Conservation (phyloP, 768 basidiomycete species). For the Melanogaster broomeanus region DNA sequence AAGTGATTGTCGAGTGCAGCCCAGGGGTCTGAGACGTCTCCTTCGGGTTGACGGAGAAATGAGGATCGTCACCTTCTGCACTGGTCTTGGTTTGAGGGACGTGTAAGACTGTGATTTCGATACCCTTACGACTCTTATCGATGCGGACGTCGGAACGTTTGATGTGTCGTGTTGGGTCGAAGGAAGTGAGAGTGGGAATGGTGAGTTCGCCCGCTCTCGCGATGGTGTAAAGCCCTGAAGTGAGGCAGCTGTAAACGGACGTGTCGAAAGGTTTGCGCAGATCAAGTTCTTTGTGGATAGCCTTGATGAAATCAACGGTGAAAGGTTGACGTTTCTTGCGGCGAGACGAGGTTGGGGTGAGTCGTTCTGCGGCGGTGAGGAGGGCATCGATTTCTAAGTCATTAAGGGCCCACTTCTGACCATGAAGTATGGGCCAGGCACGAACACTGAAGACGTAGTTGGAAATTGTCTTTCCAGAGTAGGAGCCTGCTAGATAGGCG, state of each 20-base stretch:
- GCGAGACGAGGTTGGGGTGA: slow-evolving; percentile 12
- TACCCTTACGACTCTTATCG: slow-evolving; percentile 23
- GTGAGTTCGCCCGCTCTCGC: slow-evolving; percentile 42
- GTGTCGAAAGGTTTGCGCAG: slow-evolving; percentile 29
- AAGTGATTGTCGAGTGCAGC: slow-evolving; percentile 14
- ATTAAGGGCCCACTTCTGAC: slow-evolving; percentile 17
- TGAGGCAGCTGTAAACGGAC: slow-evolving; percentile 39
- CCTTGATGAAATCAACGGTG: too few species aligned
- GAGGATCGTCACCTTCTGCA: slow-evolving; percentile 32
- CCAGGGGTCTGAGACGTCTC: slow-evolving; percentile 22
- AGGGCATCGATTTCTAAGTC: slow-evolving; percentile 14
- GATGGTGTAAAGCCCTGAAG: slow-evolving; percentile 37
- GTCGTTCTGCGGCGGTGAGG: slow-evolving; percentile 9
- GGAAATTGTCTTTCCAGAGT: slow-evolving; percentile 7
- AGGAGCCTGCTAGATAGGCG: neutral
- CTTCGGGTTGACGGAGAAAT: slow-evolving; percentile 32
- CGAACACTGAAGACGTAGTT: slow-evolving; percentile 18
- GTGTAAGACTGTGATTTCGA: slow-evolving; percentile 4
- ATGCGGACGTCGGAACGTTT: slow-evolving; percentile 23
- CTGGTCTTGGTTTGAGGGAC: slow-evolving; percentile 14
- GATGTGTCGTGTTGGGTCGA: slow-evolving; percentile 32
- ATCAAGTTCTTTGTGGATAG: neutral
- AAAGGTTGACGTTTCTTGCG: neutral
- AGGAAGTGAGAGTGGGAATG: slow-evolving; percentile 30
- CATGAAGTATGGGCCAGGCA: slow-evolving; percentile 32